Percentiles rank a stretch among this genome's conserved stretches.
Conservation (phyloP, 2,329 filamentous ascomycete genomes). For the Penicillium sp. region DNA sequence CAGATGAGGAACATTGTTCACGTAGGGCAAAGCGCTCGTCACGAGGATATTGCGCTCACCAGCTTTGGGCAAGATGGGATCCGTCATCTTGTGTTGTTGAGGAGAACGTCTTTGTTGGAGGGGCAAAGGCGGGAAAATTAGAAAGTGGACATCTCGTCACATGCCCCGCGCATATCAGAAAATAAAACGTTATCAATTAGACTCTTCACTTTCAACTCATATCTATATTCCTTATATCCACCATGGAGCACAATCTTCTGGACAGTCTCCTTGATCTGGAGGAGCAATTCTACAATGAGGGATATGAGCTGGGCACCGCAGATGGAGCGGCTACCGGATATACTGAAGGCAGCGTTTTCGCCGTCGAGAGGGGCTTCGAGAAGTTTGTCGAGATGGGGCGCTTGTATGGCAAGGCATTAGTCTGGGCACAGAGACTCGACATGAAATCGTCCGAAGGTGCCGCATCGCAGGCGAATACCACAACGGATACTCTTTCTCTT, state of each 20-base stretch:
- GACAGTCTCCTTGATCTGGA: conserved; percentile 60
- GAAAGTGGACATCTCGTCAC: conserved; percentile 29
- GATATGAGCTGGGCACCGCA: conserved; percentile 69
- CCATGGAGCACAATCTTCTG: conserved; percentile 51
- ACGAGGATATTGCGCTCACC: conserved; percentile 86
- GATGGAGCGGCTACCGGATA: conserved; percentile 77
- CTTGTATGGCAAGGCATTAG: conserved; percentile 71
- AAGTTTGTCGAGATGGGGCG: conserved; percentile 81
- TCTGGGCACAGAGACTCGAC: conserved; percentile 75
- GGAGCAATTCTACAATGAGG: conserved; percentile 75
- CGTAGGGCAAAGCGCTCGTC: conserved; percentile 87
- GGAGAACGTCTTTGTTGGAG: conserved; percentile 12
- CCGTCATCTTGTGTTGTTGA: conserved; percentile 27
- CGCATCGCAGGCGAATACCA: conserved; percentile 1
- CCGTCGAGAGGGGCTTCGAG: conserved; percentile 88
- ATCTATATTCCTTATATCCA: background rate
- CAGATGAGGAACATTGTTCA: conserved; percentile 76
- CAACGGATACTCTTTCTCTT: conserved; percentile 18
- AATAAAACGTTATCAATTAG: conserved; percentile 6
- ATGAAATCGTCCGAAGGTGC: conserved; percentile 17
- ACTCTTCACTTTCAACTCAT: background rate
- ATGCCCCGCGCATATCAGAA: conserved; percentile 22
- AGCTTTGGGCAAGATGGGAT: conserved; percentile 59
- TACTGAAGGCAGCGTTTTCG: conserved; percentile 85
- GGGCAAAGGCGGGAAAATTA: conserved; percentile 70